These are phyloP conservation scores for Mortierella sp. DNA, from an alignment of 371 early-diverging fungal genomes.

Conservation along the genomic window DNA sequence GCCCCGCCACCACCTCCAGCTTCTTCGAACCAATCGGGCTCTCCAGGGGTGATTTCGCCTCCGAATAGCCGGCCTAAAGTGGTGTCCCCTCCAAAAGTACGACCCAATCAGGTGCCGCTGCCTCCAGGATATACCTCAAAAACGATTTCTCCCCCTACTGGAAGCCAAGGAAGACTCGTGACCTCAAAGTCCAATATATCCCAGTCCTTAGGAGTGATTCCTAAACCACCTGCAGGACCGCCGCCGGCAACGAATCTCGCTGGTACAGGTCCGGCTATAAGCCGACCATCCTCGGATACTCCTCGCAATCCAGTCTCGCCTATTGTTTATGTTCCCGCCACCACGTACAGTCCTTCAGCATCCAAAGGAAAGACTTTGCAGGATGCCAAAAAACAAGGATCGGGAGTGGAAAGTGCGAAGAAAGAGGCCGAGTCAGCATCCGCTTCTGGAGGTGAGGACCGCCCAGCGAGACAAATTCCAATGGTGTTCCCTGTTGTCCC, in stretches of 20 bases:
- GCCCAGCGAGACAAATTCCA: constrained; percentile 22
- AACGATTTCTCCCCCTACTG: constrained; percentile 27
- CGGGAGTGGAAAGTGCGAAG: not conserved
- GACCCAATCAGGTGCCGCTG: constrained; percentile 3
- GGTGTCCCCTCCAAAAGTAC: constrained; percentile 18
- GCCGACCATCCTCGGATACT: constrained; percentile 1
- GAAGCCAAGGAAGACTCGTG: constrained; percentile 6
- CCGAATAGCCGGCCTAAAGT: constrained; percentile 19
- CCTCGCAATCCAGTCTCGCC: constrained; percentile 27
- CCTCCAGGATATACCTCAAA: constrained; percentile 18
- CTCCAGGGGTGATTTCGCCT: constrained; percentile 29
- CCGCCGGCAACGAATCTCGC: constrained; percentile 18
- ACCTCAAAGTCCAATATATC: constrained; percentile 27
- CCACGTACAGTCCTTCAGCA: constrained; percentile 27
- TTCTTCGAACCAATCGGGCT: constrained; percentile 4
- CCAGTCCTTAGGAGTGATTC: constrained; percentile 17
- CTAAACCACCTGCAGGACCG: constrained; percentile 33
- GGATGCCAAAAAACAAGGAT: constrained; percentile 15
- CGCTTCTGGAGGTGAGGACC: constrained; percentile 17
- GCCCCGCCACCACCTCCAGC: constrained; percentile 39
- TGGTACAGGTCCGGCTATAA: constrained; percentile 1
- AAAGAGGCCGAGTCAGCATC: constrained; percentile 13
- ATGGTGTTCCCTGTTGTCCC: constrained; percentile 41
- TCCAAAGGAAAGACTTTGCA: constrained; percentile 12
- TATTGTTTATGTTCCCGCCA: constrained; percentile 33